Base-by-base conservation (phyloP, 2,329 filamentous ascomycete genomes). In the Chaetomium sp. region DNA sequence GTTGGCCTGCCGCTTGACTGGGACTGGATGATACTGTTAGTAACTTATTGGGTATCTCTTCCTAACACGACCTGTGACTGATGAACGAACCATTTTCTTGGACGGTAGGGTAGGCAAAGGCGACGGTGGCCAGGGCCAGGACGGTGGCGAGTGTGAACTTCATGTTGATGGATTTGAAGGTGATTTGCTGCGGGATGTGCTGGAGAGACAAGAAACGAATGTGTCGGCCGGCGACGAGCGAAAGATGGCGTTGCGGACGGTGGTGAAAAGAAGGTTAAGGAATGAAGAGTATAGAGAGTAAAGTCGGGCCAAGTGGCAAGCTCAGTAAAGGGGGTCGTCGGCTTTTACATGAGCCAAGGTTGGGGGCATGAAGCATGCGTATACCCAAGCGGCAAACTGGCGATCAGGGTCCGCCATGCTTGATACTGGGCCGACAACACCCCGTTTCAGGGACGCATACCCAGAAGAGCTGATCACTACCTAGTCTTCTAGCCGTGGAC, bases 221-320 rank as follows among this genome's bases (percentile, higher is more conserved):
- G 69, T 65, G 77, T 79, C 77, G 77, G 67, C 77, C 77, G 75
- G 77, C 77, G 77, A 79, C 76, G 67, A 72, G 70, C 67, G 70
- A 67, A 55, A 70, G 65, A 65, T 27, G 19, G 19, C 19, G 19
- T 27, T 27, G 19, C 19, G 19, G 19, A 60, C n/a, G 10, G 33
- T 8, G 63, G 34, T 44, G 63, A 63, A 66, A 53, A 58, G 56
- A 11, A 14, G 11, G 40, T 42, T 12, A 8, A 42, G 5, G 40
- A 12, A 6, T 11, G 40, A 8, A 62, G 67, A 10, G 35, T 37
- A 51, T 6, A 34, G 56, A 57, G 51, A 46, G 40, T 34, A 60
- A 32, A 51, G 34, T 54, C 34, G 50, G 58, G 55, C 55, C 47
- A 54, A 59, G 52, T 55, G 50, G 56, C 9, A 40, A 60, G 56